Base-by-base conservation (phyloP, 192 early-diverging fungal species). In the Coemansia sp. region DNA sequence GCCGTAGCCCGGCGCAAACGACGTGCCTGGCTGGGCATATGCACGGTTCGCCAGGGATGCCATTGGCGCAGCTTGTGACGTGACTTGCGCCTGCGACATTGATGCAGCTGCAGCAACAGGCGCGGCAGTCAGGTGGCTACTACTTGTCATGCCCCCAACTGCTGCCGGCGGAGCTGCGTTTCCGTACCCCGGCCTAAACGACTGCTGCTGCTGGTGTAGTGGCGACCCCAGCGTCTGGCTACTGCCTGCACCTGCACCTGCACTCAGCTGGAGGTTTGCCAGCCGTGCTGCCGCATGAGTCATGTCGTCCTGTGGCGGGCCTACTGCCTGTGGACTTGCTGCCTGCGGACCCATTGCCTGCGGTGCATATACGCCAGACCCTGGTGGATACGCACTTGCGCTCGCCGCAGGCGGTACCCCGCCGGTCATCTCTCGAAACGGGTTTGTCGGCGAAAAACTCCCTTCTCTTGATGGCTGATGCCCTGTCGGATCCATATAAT, bases 1-100 rank as follows among this genome's bases (percentile, higher is more conserved):
- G 47, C 76, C 76, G 41, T 79, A 79, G 0, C 76, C 76, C 9
- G 71, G 76, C n/a, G 76, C 76, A 70, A 67, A 79, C 27, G 60
- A 19, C 27, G 67, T 62, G 10, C 61, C 60, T 14, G 38, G 57
- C 49, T 32, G 24, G 56, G 58, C 60, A 59, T 19, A 59, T 14
- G 22, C 29, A 38, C 32, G 52, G 60, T 54, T 56, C n/a, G 70
- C 32, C 32, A 7, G 21, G 19, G 50, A 27, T n/a, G 39, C 56
- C 38, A 24, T 49, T 21, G 37, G 58, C 12, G 66, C 27, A 24
- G 66, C 49, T 11, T 58, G 23, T 52, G 58, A 35, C 27, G 51
- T 53, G n/a, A 60, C 37, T 21, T 56, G 59, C 25, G 59, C n/a
- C 59, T 48, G 63, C 50, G 56, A 27, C 23, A 53, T 53, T 29